These are phyloP conservation scores for Camelina hispida DNA, from an alignment of 345 rosid species.

Conservation along the genomic window DNA sequence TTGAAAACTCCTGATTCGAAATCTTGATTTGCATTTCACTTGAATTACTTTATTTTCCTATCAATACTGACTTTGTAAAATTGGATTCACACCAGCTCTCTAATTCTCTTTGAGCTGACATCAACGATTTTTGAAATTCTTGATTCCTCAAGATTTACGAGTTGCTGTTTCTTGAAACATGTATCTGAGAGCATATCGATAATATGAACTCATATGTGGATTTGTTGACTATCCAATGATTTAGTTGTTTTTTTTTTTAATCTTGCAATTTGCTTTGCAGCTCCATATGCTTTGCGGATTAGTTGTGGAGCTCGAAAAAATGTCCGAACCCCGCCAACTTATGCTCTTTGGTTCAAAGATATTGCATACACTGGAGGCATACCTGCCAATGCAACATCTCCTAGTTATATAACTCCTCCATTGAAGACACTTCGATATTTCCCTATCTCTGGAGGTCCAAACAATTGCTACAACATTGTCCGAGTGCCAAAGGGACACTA, in stretches of 20 bases:
- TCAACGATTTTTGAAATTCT: neutral
- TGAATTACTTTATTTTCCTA: slow-evolving; percentile 7
- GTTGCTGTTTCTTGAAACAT: slow-evolving; percentile 16
- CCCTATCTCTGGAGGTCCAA: slow-evolving; percentile 88
- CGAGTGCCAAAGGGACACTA: slow-evolving; percentile 84
- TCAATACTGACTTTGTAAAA: slow-evolving; percentile 5
- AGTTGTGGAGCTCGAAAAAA: slow-evolving; percentile 86
- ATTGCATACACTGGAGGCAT: slow-evolving; percentile 92
- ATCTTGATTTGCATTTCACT: slow-evolving; percentile 18
- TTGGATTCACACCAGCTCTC: slow-evolving; percentile 1
- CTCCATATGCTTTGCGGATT: slow-evolving; percentile 85
- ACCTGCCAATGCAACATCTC: slow-evolving; percentile 64
- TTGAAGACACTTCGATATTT: slow-evolving; percentile 81
- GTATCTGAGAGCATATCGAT: neutral
- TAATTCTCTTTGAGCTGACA: neutral
- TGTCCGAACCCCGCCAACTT: slow-evolving; percentile 69
- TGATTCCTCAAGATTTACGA: slow-evolving; percentile 20
- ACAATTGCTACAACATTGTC: slow-evolving; percentile 80
- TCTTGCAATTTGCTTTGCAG: slow-evolving; percentile 47
- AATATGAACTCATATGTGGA: neutral
- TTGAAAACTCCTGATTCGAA: neutral
- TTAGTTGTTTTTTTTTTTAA: neutral
- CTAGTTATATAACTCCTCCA: slow-evolving; percentile 69
- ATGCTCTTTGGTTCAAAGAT: slow-evolving; percentile 88
- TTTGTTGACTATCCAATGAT: neutral